Evolutionary conservation across 129 eudicot genomes (phyloP), one percentile per base, ranked within the genome.

Genomic region (Cynara cardunculus): DNA sequence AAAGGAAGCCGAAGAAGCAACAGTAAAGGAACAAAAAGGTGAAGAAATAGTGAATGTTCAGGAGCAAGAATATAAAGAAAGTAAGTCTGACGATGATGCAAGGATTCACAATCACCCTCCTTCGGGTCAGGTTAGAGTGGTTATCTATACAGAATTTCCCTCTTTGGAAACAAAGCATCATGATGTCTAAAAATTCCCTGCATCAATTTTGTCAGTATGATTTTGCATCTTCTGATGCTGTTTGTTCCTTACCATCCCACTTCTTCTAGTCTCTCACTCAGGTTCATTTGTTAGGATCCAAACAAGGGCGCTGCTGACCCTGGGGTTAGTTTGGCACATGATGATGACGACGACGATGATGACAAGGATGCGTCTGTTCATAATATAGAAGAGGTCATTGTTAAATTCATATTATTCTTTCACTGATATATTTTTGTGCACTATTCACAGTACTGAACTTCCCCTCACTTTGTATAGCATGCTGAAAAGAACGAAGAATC

Each of bases 1-100:
- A 80, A 87, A 81, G 80, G 96, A 92, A 86, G 90, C 88, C 0
- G 91, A 91, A 83, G 90, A 89, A 83, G 89, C 93, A 72, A 67
- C 74, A 39, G 53, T 28, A 41, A 88, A 82, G 71, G 87, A 89
- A 84, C 74, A 30, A 78, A 86, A 84, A 72, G 72, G 39, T 62
- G 89, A 30, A 19, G 88, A 87, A 76, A 76, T 81, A 77, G 88
- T 66, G 84, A 85, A 44, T 56, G 56, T 39, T 83, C 80, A 83
- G 89, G 76, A 79, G 21, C 59, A 78, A 83, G 84, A 89, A 65
- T 64, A 89, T 32, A 53, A 27, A 65, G 82, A 73, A 77, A 81
- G 81, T 79, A 87, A 86, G 70, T 74, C 88, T 79, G 61, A 83
- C 13, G 88, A 89, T 66, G 90, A 87, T 37, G 26, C 34, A 26